phyloP scores from a whole-genome alignment of 2,329 filamentous ascomycete species.

The Allantophomopsis cytisporea region DNA sequence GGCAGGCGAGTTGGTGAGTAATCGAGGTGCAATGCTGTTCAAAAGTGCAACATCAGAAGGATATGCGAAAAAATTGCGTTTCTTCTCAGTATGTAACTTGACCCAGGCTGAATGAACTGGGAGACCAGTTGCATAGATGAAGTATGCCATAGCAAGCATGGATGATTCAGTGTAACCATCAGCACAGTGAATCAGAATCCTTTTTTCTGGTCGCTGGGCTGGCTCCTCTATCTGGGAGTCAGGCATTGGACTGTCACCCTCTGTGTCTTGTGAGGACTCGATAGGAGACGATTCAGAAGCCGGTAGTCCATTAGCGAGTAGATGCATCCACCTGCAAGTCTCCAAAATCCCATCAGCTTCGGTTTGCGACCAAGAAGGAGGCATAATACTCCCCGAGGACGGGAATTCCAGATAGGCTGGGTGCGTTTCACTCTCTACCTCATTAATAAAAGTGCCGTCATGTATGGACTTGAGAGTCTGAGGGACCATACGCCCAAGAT shows the following conservation, averaged over 20 bases:
- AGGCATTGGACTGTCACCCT: conserved; percentile 42
- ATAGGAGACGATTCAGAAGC: conserved; percentile 1
- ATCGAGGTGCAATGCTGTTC: conserved; percentile 59
- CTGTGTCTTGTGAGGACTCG: conserved; percentile 21
- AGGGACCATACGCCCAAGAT: conserved; percentile 65
- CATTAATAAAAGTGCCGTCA: conserved; percentile 23
- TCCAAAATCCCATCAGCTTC: conserved; percentile 78
- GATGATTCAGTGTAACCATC: conserved; percentile 96
- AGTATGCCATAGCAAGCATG: conserved; percentile 79
- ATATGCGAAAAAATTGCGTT: conserved; percentile 93
- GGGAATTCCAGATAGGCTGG: conserved; percentile 60
- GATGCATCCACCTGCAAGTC: conserved; percentile 82
- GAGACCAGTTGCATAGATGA: conserved; percentile 77
- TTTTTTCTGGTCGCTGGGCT: conserved; percentile 30
- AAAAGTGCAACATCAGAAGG: conserved; percentile 77
- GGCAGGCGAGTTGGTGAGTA: conserved; percentile 58
- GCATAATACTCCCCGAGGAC: conserved; percentile 83
- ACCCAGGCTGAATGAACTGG: conserved; percentile 81
- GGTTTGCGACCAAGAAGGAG: conserved; percentile 67
- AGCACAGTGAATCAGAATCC: conserved; percentile 80
- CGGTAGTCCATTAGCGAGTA: conserved; percentile 54
- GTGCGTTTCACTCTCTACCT: conserved; percentile 13
- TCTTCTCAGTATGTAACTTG: conserved; percentile 63
- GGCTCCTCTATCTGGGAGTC: conserved; percentile 10
- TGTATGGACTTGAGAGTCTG: conserved; percentile 50